Percentiles rank a stretch among this genome's conserved stretches.
These are phyloP conservation scores for Leccinum arenicola DNA, from an alignment of 768 basidiomycete genomes.

Conservation along the genomic window DNA sequence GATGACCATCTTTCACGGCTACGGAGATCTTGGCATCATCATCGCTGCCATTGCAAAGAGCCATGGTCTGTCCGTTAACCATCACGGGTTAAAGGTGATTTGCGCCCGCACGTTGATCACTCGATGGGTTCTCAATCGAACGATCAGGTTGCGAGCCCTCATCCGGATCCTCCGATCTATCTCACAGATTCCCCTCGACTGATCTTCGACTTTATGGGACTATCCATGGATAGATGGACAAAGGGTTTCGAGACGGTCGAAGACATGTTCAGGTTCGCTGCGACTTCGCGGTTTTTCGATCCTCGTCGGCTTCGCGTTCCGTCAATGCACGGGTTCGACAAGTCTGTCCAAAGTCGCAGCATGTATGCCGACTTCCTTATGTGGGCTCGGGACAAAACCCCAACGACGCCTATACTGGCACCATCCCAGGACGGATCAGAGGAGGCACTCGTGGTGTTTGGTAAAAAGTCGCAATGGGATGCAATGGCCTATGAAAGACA, in stretches of 20 bases:
- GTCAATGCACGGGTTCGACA: conserved; percentile 35
- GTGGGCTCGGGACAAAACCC: conserved; percentile 38
- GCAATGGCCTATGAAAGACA: conserved; percentile 29
- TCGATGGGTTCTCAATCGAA: conserved; percentile 19
- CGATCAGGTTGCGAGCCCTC: conserved; percentile 27
- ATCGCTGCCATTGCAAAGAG: conserved; percentile 54
- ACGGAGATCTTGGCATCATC: conserved; percentile 74
- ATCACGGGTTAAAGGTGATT: conserved; percentile 57
- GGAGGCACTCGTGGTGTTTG: conserved; percentile 52
- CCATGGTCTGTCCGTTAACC: conserved; percentile 47
- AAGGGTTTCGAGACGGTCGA: conserved; percentile 53
- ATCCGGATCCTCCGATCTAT: conserved; percentile 38
- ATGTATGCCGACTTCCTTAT: conserved; percentile 61
- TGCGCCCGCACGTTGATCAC: not conserved
- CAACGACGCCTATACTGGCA: conserved; percentile 11
- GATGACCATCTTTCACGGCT: conserved; percentile 54
- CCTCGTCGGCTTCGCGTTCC: conserved; percentile 35
- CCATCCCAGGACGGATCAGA: conserved; percentile 28
- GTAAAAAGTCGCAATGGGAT: conserved; percentile 49
- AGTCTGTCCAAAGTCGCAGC: conserved; percentile 45
- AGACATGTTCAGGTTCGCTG: conserved; percentile 58
- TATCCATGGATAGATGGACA: conserved; percentile 49
- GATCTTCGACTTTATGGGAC: conserved; percentile 55
- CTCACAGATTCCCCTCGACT: conserved; percentile 48
- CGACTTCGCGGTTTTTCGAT: conserved; percentile 52